Base-by-base conservation (phyloP, 768 basidiomycete genomes). In the Collybiopsis luxurians region DNA sequence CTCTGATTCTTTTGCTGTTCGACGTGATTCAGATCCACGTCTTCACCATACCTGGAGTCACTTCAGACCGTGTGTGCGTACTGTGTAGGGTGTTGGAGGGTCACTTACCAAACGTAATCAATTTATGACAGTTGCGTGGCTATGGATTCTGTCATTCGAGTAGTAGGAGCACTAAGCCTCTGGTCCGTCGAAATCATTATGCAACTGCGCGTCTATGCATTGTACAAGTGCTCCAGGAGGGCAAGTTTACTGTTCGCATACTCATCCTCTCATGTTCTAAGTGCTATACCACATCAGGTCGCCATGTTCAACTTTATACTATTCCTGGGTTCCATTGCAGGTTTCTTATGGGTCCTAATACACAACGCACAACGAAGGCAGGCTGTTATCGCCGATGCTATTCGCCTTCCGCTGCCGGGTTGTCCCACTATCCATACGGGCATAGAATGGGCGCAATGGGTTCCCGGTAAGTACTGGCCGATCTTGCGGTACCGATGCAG, bases 161-260 rank as follows among this genome's bases (percentile, higher is more conserved):
- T 78, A 9, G 71, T 72, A 3, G 77, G 79, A 15, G 78, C 75
- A 1, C 66, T 79, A 23, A 73, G 72, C 34, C 65, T 81, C 2
- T 80, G 79, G 79, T 71, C 75, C 30, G 69, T 81, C n/a, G 77
- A 81, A 61, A 75, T 80, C 21, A 65, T 79, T 56, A 78, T 81
- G 75, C 77, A 78, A 61, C 59, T 80, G 21, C 69, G 78, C 7
- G 68, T 80, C 23, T 79, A 79, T 58, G 76, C 75, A 0, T 55
- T 81, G 6, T 81, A 67, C 55, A 61, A 66, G 23, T 72, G 74
- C 44, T 78, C 75, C 1, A 72, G 69, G 59, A 71, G 63, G 61
- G 78, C 76, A 21, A 56, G 57, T 46, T 26, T 45, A 7, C 17
- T 7, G 23, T 27, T 1, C 27, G 30, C 4, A 36, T 13, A 11